Conservation (phyloP, 805 yeast species). For the Tetrapisispora pingtungensis region DNA sequence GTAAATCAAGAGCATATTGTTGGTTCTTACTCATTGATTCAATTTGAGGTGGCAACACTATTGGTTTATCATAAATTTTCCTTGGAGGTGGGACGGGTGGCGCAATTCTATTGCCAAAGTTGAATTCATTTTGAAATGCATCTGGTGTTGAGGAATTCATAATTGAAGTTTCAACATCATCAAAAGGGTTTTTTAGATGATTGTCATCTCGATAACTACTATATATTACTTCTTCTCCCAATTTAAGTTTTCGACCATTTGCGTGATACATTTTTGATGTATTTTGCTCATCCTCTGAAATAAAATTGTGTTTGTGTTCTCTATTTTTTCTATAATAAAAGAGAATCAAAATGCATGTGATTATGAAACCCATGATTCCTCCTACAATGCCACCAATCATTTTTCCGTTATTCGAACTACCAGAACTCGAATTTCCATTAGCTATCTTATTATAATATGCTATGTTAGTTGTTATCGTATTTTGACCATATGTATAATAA, state of each 20-base stretch:
- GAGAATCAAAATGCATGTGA: conserved; percentile 7
- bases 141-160: conserved; percentile 1
- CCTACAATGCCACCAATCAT: conserved; percentile 27
- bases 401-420: conserved; percentile 8
- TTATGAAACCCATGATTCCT: conserved; percentile 21
- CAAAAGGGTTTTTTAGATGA: background rate
- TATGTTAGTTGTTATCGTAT: background rate
- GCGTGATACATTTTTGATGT: conserved; percentile 11
- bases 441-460: background rate
- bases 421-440: background rate
- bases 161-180: background rate
- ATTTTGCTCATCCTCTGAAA: background rate
- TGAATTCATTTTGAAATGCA: conserved; percentile 22
- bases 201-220: background rate
- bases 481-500: conserved; percentile 1
- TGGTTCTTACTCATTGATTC: no score
- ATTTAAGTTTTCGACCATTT: conserved; percentile 11
- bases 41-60: no score
- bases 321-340: conserved; percentile 8
- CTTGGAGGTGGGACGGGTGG: conserved; percentile 19
- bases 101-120: conserved; percentile 14
- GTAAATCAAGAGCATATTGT: no score
- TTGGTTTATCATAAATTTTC: conserved; percentile 4
- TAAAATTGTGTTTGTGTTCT: background rate
- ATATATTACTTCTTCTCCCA: background rate